phyloP scores from a whole-genome alignment of 2,329 filamentous ascomycete genomes.

The Hirsutella thompsonii region DNA sequence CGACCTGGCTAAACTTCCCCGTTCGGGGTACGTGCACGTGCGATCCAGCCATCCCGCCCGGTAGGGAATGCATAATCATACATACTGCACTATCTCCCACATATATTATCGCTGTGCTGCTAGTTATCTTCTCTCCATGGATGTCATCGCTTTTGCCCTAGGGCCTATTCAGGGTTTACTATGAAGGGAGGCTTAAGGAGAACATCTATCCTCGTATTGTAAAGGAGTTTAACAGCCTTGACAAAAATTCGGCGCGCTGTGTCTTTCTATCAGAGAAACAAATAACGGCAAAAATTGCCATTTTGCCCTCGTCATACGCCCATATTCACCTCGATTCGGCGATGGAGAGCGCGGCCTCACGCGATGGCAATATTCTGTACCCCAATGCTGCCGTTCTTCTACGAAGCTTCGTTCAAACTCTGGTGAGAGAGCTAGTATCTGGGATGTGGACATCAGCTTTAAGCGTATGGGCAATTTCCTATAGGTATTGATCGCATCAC shows the following conservation, averaged over 20 bases:
- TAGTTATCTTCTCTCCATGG: not conserved
- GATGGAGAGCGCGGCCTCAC: not conserved
- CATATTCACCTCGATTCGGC: not conserved
- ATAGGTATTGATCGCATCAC: constrained; percentile 3
- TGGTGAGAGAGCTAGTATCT: not conserved
- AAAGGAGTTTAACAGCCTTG: not conserved
- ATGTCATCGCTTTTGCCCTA: constrained; percentile 2
- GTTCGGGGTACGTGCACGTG: not conserved
- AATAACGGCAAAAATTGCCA: not conserved
- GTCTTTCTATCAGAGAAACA: constrained; percentile 1
- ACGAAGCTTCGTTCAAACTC: constrained; percentile 3
- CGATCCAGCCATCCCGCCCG: not conserved
- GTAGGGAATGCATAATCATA: too few species aligned
- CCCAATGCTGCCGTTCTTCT: constrained; percentile 2
- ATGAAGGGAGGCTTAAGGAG: not conserved
- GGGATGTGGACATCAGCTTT: constrained; percentile 2
- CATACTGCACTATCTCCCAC: too few species aligned
- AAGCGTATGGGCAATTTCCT: constrained; percentile 1
- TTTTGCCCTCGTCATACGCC: constrained; percentile 1
- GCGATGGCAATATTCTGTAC: constrained; percentile 2
- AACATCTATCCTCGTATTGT: constrained; percentile 1
- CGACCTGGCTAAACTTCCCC: too few species aligned
- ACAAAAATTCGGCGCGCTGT: constrained; percentile 1
- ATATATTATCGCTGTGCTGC: too few species aligned
- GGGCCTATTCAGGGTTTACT: not conserved